These are phyloP conservation scores for Coemansia umbellata DNA, from an alignment of 192 early-diverging fungal genomes.

Conservation along the genomic window DNA sequence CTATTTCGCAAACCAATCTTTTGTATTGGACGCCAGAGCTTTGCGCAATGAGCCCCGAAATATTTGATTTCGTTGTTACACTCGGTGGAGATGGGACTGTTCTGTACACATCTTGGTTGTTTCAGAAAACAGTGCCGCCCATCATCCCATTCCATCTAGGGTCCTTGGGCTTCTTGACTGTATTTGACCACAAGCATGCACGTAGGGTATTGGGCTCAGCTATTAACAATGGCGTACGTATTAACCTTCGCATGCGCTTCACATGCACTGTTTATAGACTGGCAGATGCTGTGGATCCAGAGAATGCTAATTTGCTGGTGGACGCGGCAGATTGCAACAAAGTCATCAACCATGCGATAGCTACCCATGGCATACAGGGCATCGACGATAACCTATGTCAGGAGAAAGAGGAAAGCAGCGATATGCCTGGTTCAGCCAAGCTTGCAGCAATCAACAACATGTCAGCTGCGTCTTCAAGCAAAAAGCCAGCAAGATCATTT, in stretches of 20 bases:
- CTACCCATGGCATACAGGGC: slow-evolving; percentile 43
- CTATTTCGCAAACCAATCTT: slow-evolving; percentile 48
- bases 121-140: slow-evolving; percentile 82
- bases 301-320: slow-evolving; percentile 40
- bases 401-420: slow-evolving; percentile 36
- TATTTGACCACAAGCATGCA: slow-evolving; percentile 71
- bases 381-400: slow-evolving; percentile 15
- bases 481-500: slow-evolving; percentile 7
- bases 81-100: slow-evolving; percentile 97
- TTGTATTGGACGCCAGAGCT: slow-evolving; percentile 76
- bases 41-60: slow-evolving; percentile 59
- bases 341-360: slow-evolving; percentile 37
- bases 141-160: slow-evolving; percentile 93
- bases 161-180: slow-evolving; percentile 92
- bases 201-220: slow-evolving; percentile 57
- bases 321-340: slow-evolving; percentile 46
- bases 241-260: slow-evolving; percentile 89
- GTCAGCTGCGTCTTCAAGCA: slow-evolving; percentile 6
- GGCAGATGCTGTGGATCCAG: slow-evolving; percentile 30
- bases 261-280: slow-evolving; percentile 83
- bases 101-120: slow-evolving; percentile 87
- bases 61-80: slow-evolving; percentile 88
- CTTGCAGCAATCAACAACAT: slow-evolving; percentile 12
- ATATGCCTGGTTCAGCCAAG: slow-evolving; percentile 48
- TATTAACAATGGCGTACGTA: slow-evolving; percentile 64